Percentiles rank a stretch among this genome's conserved stretches.
These are phyloP conservation scores for Mycena epipterygia DNA, from an alignment of 768 basidiomycete species.

Conservation along the genomic window DNA sequence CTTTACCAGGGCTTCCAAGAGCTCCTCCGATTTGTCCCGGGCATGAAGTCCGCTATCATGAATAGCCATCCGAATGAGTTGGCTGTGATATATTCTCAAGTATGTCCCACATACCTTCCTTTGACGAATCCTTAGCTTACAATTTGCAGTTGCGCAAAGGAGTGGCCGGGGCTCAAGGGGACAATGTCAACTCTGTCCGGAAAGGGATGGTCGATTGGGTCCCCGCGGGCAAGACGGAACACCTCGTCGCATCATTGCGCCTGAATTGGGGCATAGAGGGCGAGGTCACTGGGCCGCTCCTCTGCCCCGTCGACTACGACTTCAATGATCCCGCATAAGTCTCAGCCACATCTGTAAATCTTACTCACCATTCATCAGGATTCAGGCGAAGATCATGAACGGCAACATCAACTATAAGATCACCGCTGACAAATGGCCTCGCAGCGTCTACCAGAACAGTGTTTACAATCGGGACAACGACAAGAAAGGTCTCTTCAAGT, in stretches of 20 bases:
- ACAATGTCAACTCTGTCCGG: conserved; percentile 40
- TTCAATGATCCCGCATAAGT: conserved; percentile 40
- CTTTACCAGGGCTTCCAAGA: conserved; percentile 32
- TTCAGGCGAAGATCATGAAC: conserved; percentile 34
- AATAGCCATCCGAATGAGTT: neutral
- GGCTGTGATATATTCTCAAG: neutral
- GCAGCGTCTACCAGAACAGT: conserved; percentile 33
- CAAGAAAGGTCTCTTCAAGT: conserved; percentile 39
- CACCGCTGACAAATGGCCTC: conserved; percentile 29
- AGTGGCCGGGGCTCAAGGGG: conserved; percentile 38
- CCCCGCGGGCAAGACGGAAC: conserved; percentile 11
- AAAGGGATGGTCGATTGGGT: conserved; percentile 41
- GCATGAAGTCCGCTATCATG: neutral
- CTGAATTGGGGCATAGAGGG: conserved; percentile 39
- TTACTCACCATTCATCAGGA: conserved; percentile 22
- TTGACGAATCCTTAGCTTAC: neutral
- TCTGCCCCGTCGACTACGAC: conserved; percentile 46
- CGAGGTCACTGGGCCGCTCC: conserved; percentile 42
- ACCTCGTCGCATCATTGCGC: conserved; percentile 20
- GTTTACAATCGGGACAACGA: conserved; percentile 23
- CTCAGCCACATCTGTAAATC: neutral
- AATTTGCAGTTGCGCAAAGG: conserved; percentile 41
- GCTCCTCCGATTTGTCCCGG: neutral
- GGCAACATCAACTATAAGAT: conserved; percentile 20
- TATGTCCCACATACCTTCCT: neutral